A percentile compares a stretch with the other conserved stretches of the same genome.
These are phyloP conservation scores for Salix suchowensis DNA, from an alignment of 345 rosid species.

Conservation along the genomic window DNA sequence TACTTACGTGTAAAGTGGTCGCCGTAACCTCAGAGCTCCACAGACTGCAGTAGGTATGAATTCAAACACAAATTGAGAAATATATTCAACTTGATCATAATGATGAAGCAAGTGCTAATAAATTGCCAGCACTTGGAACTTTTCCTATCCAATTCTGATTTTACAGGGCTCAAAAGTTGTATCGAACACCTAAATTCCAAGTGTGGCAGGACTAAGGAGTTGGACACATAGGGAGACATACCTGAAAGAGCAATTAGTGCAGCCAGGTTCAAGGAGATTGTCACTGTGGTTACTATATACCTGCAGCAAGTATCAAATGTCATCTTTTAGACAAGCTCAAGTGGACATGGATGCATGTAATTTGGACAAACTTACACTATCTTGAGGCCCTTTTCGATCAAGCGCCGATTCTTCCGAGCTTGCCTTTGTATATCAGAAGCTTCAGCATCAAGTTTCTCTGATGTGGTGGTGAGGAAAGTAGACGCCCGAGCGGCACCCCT, in stretches of 20 bases:
- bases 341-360: background rate
- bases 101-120: background rate
- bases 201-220: background rate
- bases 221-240: conserved; percentile 12
- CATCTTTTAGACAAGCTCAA: background rate
- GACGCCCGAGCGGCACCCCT: conserved; percentile 10
- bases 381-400: conserved; percentile 45
- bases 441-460: conserved; percentile 34
- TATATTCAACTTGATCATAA: background rate
- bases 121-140: background rate
- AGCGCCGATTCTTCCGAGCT: conserved; percentile 48
- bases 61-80: conserved; percentile 1
- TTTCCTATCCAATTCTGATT: background rate
- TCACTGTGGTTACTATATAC: conserved; percentile 39
- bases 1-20: conserved; percentile 40
- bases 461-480: conserved; percentile 43
- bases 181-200: background rate
- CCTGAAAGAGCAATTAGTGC: conserved; percentile 47
- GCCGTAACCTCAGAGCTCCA: conserved; percentile 40
- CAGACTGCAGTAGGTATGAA: conserved; percentile 36
- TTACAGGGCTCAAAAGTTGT: background rate
- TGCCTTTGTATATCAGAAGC: conserved; percentile 41
- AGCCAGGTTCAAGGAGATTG: conserved; percentile 44
- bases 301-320: conserved; percentile 28
- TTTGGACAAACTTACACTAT: conserved; percentile 36